phyloP scores from a whole-genome alignment of 192 early-diverging fungal genomes.

The Entophlyctis luteolus region DNA sequence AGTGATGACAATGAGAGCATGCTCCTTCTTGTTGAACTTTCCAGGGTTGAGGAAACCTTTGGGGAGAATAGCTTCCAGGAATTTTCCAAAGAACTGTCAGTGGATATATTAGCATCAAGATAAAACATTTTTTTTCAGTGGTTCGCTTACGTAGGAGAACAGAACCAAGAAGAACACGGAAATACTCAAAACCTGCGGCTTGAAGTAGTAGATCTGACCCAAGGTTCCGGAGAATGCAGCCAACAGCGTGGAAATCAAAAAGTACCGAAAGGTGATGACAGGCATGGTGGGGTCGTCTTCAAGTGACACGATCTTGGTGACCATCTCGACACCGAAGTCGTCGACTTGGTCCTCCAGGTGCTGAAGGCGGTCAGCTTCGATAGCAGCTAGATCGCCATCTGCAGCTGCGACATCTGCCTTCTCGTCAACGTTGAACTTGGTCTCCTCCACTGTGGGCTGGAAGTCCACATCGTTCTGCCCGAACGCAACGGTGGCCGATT shows the following conservation, averaged over 20 bases:
- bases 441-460: not conserved
- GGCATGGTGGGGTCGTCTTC: not conserved
- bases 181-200: not conserved
- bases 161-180: not conserved
- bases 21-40: constrained; percentile 48
- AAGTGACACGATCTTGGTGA: constrained; percentile 2
- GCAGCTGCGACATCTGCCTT: not conserved
- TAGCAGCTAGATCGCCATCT: not conserved
- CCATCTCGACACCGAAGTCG: constrained; percentile 7
- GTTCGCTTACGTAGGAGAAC: constrained; percentile 3
- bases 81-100: constrained; percentile 1
- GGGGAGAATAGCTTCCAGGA: constrained; percentile 6
- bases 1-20: constrained; percentile 42
- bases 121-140: not conserved
- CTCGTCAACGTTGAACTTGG: not conserved
- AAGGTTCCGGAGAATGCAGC: not conserved
- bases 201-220: constrained; percentile 6
- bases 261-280: constrained; percentile 6
- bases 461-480: not conserved
- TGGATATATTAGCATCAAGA: not conserved
- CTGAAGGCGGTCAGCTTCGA: not conserved
- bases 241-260: not conserved
- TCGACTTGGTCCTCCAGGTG: constrained; percentile 9
- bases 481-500: not conserved
- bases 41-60: constrained; percentile 41